phyloP scores from a whole-genome alignment of 805 yeast species.

The Nakazawaea molendinolei region DNA sequence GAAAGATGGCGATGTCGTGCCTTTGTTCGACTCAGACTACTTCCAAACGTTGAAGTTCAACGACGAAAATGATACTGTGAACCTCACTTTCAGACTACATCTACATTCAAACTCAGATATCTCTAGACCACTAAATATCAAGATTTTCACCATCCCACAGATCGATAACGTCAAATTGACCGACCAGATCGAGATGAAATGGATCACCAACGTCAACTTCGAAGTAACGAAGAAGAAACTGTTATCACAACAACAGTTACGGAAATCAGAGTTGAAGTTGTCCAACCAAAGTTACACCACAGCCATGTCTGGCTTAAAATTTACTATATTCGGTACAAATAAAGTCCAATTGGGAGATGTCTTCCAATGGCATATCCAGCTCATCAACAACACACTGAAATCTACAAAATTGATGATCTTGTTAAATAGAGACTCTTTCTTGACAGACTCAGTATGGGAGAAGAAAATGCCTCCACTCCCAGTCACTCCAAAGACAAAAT shows the following conservation, averaged over 20 bases:
- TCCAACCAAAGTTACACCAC: slow-evolving; percentile 11
- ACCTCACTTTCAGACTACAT: slow-evolving; percentile 6
- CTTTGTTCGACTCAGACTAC: slow-evolving; percentile 4
- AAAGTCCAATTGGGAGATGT: slow-evolving; percentile 52
- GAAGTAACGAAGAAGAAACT: slow-evolving; percentile 7
- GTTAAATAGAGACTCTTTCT: slow-evolving; percentile 26
- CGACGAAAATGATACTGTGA: slow-evolving; percentile 4
- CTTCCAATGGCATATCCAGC: slow-evolving; percentile 58
- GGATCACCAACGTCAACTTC: slow-evolving; percentile 33
- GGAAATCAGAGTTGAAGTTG: slow-evolving; percentile 23
- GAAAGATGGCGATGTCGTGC: slow-evolving; percentile 11
- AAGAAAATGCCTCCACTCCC: slow-evolving; percentile 23
- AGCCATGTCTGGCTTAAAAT: slow-evolving; percentile 28
- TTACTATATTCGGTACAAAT: slow-evolving; percentile 59
- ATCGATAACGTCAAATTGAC: slow-evolving; percentile 11
- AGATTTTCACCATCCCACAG: slow-evolving; percentile 6
- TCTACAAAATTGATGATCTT: slow-evolving; percentile 46
- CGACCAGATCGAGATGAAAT: slow-evolving; percentile 22
- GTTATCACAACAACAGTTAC: slow-evolving; percentile 13
- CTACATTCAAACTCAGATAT: slow-evolving; percentile 5
- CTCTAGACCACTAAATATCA: slow-evolving; percentile 8
- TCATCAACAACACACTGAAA: slow-evolving; percentile 52
- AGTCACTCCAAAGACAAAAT: slow-evolving; percentile 6
- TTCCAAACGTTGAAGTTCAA: slow-evolving; percentile 3
- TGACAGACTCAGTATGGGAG: slow-evolving; percentile 25